Base-by-base conservation (phyloP, 352 stramenopile species). In the Achlya hypogyna region DNA sequence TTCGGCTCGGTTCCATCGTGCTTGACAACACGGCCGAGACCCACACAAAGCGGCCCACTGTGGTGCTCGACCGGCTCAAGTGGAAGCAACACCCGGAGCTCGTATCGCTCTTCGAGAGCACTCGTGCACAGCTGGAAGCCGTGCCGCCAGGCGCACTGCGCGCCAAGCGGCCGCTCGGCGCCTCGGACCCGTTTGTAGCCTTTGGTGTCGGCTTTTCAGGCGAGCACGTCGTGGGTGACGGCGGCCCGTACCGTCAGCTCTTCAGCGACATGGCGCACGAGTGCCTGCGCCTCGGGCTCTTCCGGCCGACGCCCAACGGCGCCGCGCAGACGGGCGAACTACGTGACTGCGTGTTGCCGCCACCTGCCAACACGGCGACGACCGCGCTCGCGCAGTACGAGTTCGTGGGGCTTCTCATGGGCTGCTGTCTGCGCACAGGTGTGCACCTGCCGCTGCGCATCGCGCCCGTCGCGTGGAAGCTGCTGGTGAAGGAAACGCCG, bases 151-250 rank as follows among this genome's bases (percentile, higher is more conserved):
- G 76, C 8, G 32, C 77, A 23, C 68, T 92, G 27, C 78, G 81
- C 1, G 80, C 79, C 6, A 90, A 89, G 69, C 78, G 84, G n/a
- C 84, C 84, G 0, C 86, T 78, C 0, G 84, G 84, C 35, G 84
- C 84, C 10, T 89, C 81, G 47, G 84, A 92, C 52, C 84, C 84
- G 28, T 92, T 92, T 51, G 80, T 92, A 18, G 78, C 84, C 25
- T 92, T 92, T 70, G 87, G 88, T 35, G 84, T 89, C 14, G 74
- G 86, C 8, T 92, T 92, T 54, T 68, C 76, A 9, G 82, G 84
- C 18, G 84, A 92, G 72, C 87, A 92, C 22, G 84, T 92, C 3
- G 84, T 92, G 8, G 84, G 84, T 2, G 84, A 92, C 64, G 82
- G 84, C 53, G 84, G 84, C 0, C 84, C 84, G 5, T 92, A 92